A percentile compares a stretch with the other conserved stretches of the same genome.
These are phyloP conservation scores for Cladobotryum protrusum DNA, from an alignment of 2,329 filamentous ascomycete species.

Conservation along the genomic window DNA sequence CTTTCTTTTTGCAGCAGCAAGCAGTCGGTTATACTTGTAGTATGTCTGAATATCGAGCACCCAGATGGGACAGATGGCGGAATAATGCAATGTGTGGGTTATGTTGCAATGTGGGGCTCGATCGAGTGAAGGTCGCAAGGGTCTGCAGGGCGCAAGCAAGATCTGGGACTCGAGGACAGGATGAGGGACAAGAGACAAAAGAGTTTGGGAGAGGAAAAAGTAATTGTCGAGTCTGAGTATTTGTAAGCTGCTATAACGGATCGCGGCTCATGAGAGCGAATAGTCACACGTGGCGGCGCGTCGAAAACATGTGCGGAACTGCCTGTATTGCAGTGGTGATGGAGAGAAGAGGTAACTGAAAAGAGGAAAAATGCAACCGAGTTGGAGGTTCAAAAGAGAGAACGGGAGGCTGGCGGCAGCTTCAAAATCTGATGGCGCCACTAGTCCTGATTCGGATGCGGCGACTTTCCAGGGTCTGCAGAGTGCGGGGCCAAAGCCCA, in stretches of 20 bases:
- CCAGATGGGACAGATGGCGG: background rate
- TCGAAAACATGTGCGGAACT: no score
- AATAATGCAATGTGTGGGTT: slow-evolving; percentile 5
- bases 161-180: no score
- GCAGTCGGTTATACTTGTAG: background rate
- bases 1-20: background rate
- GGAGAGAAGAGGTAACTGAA: no score
- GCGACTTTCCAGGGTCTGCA: no score
- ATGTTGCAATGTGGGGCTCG: slow-evolving; percentile 11
- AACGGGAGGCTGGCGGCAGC: slow-evolving; percentile 7
- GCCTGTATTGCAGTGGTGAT: no score
- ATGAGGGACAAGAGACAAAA: background rate
- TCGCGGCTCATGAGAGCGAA: no score
- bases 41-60: background rate
- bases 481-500: slow-evolving; percentile 2
- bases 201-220: background rate
- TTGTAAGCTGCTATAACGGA: no score
- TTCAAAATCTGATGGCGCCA: slow-evolving; percentile 6
- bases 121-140: background rate
- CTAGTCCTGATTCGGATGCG: slow-evolving; percentile 6
- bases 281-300: no score
- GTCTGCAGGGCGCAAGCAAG: slow-evolving; percentile 1
- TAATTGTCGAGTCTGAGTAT: background rate
- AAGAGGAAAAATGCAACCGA: background rate
- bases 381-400: slow-evolving; percentile 6